Evolutionary conservation across 176 grass and related monocot genomes (phyloP).

Genomic region (Zizania latifolia): DNA sequence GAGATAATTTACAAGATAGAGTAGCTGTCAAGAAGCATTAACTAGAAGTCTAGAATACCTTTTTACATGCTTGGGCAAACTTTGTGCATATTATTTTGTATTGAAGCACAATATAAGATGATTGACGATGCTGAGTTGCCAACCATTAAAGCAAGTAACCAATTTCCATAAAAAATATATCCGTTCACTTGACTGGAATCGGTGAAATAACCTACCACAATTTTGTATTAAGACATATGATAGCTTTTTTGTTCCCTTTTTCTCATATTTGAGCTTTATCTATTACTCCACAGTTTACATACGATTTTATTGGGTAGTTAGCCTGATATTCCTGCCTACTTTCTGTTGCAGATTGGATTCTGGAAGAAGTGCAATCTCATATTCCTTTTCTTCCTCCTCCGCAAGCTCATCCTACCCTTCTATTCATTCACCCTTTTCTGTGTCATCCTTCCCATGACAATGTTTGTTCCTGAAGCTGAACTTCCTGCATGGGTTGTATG

Average conservation of each 20-base stretch:
- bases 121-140: not conserved
- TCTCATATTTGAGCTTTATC: not conserved
- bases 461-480: constrained; percentile 85
- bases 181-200: not conserved
- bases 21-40: not conserved
- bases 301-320: not conserved
- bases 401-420: constrained; percentile 81
- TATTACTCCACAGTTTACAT: not conserved
- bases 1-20: not conserved
- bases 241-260: not conserved
- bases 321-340: constrained; percentile 22
- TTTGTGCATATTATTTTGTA: not conserved
- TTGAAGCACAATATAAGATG: not conserved
- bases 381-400: constrained; percentile 86
- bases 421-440: constrained; percentile 90
- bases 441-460: constrained; percentile 75
- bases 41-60: not conserved
- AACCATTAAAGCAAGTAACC: not conserved
- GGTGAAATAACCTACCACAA: not conserved
- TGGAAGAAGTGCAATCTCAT: constrained; percentile 92
- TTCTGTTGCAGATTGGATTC: constrained; percentile 59
- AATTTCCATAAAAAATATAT: not conserved
- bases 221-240: not conserved
- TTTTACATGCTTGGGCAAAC: not conserved
- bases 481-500: constrained; percentile 78